These are phyloP conservation scores for Ogataea paradorogensis DNA, from an alignment of 805 yeast genomes.

Conservation along the genomic window DNA sequence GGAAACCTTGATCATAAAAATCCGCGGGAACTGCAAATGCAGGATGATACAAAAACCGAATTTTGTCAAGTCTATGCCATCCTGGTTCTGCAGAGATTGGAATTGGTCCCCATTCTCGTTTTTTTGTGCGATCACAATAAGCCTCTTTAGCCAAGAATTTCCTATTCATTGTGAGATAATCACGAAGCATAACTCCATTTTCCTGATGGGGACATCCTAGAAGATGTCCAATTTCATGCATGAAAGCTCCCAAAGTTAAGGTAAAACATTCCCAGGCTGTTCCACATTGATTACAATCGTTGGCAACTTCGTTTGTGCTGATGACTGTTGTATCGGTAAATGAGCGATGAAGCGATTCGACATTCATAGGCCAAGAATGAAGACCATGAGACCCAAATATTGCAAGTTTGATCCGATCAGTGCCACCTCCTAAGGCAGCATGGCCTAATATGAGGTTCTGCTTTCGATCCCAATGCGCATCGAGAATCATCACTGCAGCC, in stretches of 20 bases:
- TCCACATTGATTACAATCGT: constrained; percentile 82
- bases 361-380: constrained; percentile 86
- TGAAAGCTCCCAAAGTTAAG: constrained; percentile 85
- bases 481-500: constrained; percentile 83
- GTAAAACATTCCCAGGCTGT: constrained; percentile 88
- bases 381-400: constrained; percentile 93
- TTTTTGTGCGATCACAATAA: constrained; percentile 49
- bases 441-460: constrained; percentile 68
- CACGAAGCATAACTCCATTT: constrained; percentile 86
- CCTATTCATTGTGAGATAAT: constrained; percentile 76
- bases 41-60: constrained; percentile 79
- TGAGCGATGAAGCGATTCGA: constrained; percentile 65
- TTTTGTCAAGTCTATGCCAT: constrained; percentile 81
- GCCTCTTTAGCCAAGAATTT: constrained; percentile 74
- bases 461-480: constrained; percentile 74
- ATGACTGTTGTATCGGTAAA: constrained; percentile 72
- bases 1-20: constrained; percentile 40
- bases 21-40: constrained; percentile 73
- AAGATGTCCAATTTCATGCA: constrained; percentile 93
- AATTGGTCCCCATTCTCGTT: constrained; percentile 48
- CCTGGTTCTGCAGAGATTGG: constrained; percentile 66
- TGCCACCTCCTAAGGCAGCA: constrained; percentile 94
- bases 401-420: constrained; percentile 66
- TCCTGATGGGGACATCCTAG: constrained; percentile 92
- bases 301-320: constrained; percentile 73